Base-by-base conservation (phyloP, 495 filamentous ascomycete species). In the Penicillium fimorum region DNA sequence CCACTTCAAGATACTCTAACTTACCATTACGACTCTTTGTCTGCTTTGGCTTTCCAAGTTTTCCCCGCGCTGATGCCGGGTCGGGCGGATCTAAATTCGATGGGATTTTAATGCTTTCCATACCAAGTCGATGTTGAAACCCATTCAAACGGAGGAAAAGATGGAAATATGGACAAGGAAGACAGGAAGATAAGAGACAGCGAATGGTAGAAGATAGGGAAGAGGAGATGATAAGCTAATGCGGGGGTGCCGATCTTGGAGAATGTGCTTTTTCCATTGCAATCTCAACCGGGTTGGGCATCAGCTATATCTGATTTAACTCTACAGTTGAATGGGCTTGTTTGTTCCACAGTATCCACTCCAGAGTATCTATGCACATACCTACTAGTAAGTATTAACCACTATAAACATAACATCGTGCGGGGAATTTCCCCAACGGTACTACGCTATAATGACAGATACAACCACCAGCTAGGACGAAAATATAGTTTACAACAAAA, bases 11-110 rank as follows among this genome's bases (percentile, higher is more conserved):
- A 2, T 15, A 37, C 7, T 38, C 2, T 38, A 17, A 71, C 80
- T 56, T 84, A 90, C 88, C 89, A 79, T 91, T 91, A 62, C 89
- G 84, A 71, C 88, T 91, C 67, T 92, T 92, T 47, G 86, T 88
- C 71, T 91, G 89, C 62, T 91, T 92, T 8, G 84, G 84, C 62
- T 88, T 91, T 41, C 43, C 58, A 60, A 75, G 54, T 40, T 76
- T 66, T 56, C 62, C 59, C 55, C 55, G 55, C 52, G 75, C 59
- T 43, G 64, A 44, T 48, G 59, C 57, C n/a, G 65, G 37, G 17
- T 77, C 62, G 48, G 76, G 70, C 40, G 76, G 73, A 51, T 77
- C 70, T 63, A 85, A 71, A 66, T 84, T 82, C 42, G 86, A 84
- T 49, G 83, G 83, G 53, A 87, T 84, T 66, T 75, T 79, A 68